phyloP scores from a whole-genome alignment of 2,329 filamentous ascomycete genomes.

The Arthroderma sp. region DNA sequence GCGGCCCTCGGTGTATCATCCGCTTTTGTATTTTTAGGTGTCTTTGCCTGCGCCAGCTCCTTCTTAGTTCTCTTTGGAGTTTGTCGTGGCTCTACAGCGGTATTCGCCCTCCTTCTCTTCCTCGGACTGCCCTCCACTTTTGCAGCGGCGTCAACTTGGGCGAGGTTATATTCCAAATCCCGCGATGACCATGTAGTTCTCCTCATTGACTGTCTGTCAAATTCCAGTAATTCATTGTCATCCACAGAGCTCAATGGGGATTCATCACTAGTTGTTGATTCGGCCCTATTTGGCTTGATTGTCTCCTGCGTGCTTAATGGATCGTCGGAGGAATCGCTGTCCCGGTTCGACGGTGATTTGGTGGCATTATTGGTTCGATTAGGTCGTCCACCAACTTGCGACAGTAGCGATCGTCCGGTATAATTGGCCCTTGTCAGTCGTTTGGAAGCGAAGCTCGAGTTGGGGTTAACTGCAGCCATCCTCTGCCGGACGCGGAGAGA shows the following conservation, averaged over 20 bases:
- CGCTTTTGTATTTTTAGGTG: not conserved
- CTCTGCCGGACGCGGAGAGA: not conserved
- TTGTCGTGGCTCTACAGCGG: slow-evolving; percentile 1
- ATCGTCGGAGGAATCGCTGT: slow-evolving; percentile 3
- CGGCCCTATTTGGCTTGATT: slow-evolving; percentile 7
- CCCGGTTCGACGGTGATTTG: not conserved
- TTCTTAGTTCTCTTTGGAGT: not conserved
- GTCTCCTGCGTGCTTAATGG: slow-evolving; percentile 2
- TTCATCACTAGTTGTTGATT: slow-evolving; percentile 23
- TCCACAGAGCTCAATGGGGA: slow-evolving; percentile 23
- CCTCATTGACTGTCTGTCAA: slow-evolving; percentile 1
- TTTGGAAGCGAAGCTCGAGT: slow-evolving; percentile 18
- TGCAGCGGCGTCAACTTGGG: not conserved
- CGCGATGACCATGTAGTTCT: slow-evolving; percentile 1
- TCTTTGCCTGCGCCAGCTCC: not conserved
- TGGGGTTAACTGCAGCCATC: slow-evolving; percentile 10
- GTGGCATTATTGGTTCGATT: not conserved
- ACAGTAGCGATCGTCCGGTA: slow-evolving; percentile 13
- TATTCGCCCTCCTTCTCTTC: not conserved
- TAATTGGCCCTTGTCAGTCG: slow-evolving; percentile 13
- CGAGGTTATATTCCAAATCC: slow-evolving; percentile 1
- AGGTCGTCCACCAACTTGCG: slow-evolving; percentile 9
- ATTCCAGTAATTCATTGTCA: slow-evolving; percentile 2
- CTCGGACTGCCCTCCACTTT: not conserved
- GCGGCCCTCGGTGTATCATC: not conserved